Base-by-base conservation (phyloP, 2,329 filamentous ascomycete genomes). In the Calonectria pseudoturangicola region DNA sequence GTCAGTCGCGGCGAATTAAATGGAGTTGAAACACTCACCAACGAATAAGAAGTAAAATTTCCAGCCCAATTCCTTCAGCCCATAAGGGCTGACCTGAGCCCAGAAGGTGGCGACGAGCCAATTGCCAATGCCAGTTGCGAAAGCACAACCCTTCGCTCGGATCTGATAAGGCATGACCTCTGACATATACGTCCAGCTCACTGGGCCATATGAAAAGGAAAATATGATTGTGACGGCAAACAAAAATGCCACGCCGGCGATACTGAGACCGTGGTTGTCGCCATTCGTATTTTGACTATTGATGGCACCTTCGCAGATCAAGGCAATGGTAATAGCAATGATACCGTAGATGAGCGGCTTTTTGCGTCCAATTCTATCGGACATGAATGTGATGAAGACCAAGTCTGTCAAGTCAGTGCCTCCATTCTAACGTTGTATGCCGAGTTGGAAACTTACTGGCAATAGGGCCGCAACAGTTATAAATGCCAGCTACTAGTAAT, bases 281-380 rank as follows among this genome's bases (percentile, higher is more conserved):
- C 76, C 78, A 30, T 85, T 82, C 1, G 80, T 76, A 74, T 89
- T 89, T 72, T 88, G 86, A 15, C 87, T 87, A 75, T 89, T 90
- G 68, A 92, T 83, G 3, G 84, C 86, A 1, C 87, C 89, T 79
- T 92, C 90, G 75, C 89, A 89, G 75, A 91, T 86, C 0, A 93
- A 82, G 0, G 89, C 89, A 54, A 91, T 83, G 12, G 87, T 88
- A 54, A 92, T 92, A 13, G 84, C 89, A 2, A 88, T 81, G 51
- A 89, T 89, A 51, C 92, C 92, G 75, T 92, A 88, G 28, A 94
- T 83, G 88, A 94, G 93, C 68, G 93, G 87, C 75, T 88, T 87
- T 12, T 92, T 87, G 51, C 93, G 89, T 10, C 91, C 91, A 9
- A 91, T 88, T 9, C 88, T 87, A 81, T 92, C 90, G 64, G 92